Conservation (phyloP, 2,329 filamentous ascomycete genomes). For the Hypoxylon sp. region DNA sequence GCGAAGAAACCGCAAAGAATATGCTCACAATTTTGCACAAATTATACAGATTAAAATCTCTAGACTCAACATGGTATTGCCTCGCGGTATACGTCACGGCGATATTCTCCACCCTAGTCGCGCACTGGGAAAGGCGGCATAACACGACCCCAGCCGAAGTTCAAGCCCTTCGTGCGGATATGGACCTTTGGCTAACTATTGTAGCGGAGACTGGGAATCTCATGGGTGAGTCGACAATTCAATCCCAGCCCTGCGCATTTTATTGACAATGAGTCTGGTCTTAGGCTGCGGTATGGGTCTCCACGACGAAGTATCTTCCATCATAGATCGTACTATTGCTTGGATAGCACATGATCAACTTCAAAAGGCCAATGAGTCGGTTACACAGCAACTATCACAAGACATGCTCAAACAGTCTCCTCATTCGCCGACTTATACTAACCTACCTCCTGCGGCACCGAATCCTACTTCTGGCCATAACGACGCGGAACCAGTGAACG, state of each 20-base stretch:
- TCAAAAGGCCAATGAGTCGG: constrained; percentile 52
- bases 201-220: constrained; percentile 76
- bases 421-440: constrained; percentile 51
- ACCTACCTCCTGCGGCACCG: constrained; percentile 44
- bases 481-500: constrained; percentile 46
- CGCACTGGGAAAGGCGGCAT: constrained; percentile 76
- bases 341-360: constrained; percentile 68
- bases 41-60: constrained; percentile 74
- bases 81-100: constrained; percentile 80
- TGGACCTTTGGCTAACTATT: constrained; percentile 78
- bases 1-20: constrained; percentile 75
- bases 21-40: constrained; percentile 73
- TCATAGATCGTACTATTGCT: constrained; percentile 66
- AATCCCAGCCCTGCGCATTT: not conserved
- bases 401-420: constrained; percentile 54
- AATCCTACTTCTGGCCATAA: constrained; percentile 41
- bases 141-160: constrained; percentile 72
- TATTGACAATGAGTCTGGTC: constrained; percentile 35
- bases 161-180: constrained; percentile 73
- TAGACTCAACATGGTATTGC: constrained; percentile 86
- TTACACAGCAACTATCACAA: constrained; percentile 46
- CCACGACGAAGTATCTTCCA: constrained; percentile 61
- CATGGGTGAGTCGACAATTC: constrained; percentile 68
- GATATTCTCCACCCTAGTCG: constrained; percentile 80
- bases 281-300: constrained; percentile 63